Evolutionary conservation across 345 rosid species (phyloP).

Genomic region (Lepidium didymum): DNA sequence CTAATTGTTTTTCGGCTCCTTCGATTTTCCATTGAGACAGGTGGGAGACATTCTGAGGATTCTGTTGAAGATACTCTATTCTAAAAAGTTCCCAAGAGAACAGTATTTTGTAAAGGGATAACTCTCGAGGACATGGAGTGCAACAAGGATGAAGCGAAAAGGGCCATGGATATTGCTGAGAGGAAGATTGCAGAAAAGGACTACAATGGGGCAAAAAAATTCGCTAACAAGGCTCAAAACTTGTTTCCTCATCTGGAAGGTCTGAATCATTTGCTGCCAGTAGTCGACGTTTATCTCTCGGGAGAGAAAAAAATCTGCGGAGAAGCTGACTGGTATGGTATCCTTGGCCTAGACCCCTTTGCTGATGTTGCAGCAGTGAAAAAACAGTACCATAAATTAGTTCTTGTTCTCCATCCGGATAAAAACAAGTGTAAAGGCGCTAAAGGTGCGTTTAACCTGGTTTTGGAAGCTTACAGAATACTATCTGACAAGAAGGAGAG

Average conservation of each 20-base stretch:
- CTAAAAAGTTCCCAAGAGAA: background rate
- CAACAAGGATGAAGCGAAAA: slow-evolving; percentile 80
- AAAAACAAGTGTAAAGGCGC: slow-evolving; percentile 82
- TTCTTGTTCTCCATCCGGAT: slow-evolving; percentile 78
- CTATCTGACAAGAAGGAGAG: slow-evolving; percentile 64
- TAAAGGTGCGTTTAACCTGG: slow-evolving; percentile 79
- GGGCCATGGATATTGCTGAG: slow-evolving; percentile 87
- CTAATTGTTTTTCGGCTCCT: background rate
- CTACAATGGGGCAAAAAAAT: slow-evolving; percentile 61
- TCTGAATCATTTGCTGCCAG: slow-evolving; percentile 47
- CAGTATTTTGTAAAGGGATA: background rate
- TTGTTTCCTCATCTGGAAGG: slow-evolving; percentile 75
- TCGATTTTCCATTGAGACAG: background rate
- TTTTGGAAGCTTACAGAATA: slow-evolving; percentile 70
- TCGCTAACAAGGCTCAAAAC: slow-evolving; percentile 68
- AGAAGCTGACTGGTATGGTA: slow-evolving; percentile 75
- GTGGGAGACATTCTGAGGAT: slow-evolving; percentile 2
- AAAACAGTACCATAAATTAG: slow-evolving; percentile 66
- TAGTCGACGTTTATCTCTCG: slow-evolving; percentile 54
- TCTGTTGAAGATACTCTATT: slow-evolving; percentile 8
- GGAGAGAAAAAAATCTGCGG: slow-evolving; percentile 58
- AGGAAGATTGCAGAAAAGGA: slow-evolving; percentile 65
- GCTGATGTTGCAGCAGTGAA: slow-evolving; percentile 59
- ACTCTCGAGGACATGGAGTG: slow-evolving; percentile 57
- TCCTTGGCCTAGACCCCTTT: slow-evolving; percentile 53